Base-by-base conservation (phyloP, 2,329 filamentous ascomycete genomes). In the Aspergillus unguis region DNA sequence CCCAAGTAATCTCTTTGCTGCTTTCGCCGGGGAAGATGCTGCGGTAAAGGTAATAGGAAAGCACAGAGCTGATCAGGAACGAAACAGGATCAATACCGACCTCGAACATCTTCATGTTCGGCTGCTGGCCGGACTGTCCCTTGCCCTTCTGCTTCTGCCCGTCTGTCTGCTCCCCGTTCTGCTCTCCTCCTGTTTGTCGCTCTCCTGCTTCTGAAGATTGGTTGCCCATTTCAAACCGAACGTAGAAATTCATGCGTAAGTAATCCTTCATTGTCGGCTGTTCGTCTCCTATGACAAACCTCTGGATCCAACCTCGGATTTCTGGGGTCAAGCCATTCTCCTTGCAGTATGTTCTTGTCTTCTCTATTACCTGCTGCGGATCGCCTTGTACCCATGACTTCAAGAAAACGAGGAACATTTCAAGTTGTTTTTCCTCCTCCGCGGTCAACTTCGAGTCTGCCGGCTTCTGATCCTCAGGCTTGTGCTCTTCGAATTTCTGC, bases 1-100 rank as follows among this genome's bases (percentile, higher is more conserved):
- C 92, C 90, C 91, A 99, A 50, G 94, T 97, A 54, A 99, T 96
- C 68, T 99, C 92, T 65, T 85, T 79, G 50, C 76, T 79, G 57
- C 78, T 80, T 58, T 88, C 85, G 23, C 81, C 80, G 3, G 85
- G 85, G 53, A 90, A 80, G 52, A 92, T 75, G 58, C 82, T 78
- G 51, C 80, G 77, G 70, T 84, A 86, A 44, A 85, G 68, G 50
- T 87, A 76, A 65, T 85, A 88, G 8, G 82, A 75, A 32, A 85
- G 71, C 61, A 88, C 79, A 17, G 80, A 73, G 29, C 80, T 79
- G 43, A 85, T 74, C 31, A 86, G 61, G 57, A 81, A 75, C 25
- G 79, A 81, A 52, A 76, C 76, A 35, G 77, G 73, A 66, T 86
- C 83, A 61, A 77, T 61, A 49, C 77, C 79, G 65, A 82, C 68